phyloP scores from a whole-genome alignment of 1,139 yeast species.

The Hyphopichia khmerensis region DNA sequence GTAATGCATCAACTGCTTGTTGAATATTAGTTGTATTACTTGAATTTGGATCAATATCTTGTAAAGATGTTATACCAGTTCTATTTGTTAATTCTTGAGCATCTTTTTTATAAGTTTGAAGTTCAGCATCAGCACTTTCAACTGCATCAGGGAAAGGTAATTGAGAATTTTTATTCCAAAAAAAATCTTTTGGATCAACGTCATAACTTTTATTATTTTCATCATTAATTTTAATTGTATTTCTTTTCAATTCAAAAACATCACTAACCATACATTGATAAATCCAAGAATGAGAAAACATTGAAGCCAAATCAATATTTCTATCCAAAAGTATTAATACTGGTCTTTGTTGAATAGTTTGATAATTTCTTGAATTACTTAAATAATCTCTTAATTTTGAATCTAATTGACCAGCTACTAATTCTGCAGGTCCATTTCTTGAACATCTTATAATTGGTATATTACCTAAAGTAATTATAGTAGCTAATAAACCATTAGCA shows the following conservation, averaged over 20 bases:
- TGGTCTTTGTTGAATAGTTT: slow-evolving; percentile 51
- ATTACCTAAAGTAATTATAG: slow-evolving; percentile 71
- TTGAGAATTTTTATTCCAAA: slow-evolving; percentile 82
- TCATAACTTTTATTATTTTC: slow-evolving; percentile 61
- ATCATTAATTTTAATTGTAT: slow-evolving; percentile 52
- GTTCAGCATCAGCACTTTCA: slow-evolving; percentile 85
- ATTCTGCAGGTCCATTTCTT: slow-evolving; percentile 92
- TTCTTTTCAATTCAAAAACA: slow-evolving; percentile 77
- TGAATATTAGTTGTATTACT: slow-evolving; percentile 73
- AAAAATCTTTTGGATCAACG: slow-evolving; percentile 88
- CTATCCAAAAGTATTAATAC: slow-evolving; percentile 85
- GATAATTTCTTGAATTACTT: slow-evolving; percentile 56
- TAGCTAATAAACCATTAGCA: slow-evolving; percentile 77
- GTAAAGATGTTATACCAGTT: slow-evolving; percentile 70
- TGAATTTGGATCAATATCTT: slow-evolving; percentile 69
- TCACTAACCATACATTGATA: slow-evolving; percentile 96
- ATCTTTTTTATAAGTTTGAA: slow-evolving; percentile 77
- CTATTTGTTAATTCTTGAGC: slow-evolving; percentile 81
- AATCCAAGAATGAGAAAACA: slow-evolving; percentile 98
- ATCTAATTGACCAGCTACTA: slow-evolving; percentile 85
- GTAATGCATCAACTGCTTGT: slow-evolving; percentile 87
- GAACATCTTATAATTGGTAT: slow-evolving; percentile 92
- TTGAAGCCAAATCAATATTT: slow-evolving; percentile 83
- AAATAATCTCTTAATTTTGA: slow-evolving; percentile 80
- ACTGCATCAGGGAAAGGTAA: slow-evolving; percentile 98